A percentile compares a stretch with the other conserved stretches of the same genome.
phyloP scores from a whole-genome alignment of 306 rosid species.

The Coriaria nepalensis region DNA sequence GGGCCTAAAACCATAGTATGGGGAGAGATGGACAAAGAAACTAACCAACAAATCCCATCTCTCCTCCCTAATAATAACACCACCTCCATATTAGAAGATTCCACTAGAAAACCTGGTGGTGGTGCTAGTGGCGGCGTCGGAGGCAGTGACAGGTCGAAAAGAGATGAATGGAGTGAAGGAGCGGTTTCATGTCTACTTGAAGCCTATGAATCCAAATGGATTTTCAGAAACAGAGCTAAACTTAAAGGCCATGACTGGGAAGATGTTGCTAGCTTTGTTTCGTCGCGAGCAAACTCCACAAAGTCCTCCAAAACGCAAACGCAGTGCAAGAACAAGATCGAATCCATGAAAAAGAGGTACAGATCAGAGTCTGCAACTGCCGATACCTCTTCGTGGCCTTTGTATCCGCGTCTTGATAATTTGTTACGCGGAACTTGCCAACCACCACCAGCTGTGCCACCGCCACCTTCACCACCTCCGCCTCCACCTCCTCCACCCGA shows the following conservation, averaged over 20 bases:
- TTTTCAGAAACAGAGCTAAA: slow-evolving; percentile 74
- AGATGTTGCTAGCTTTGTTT: slow-evolving; percentile 63
- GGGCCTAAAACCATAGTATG: slow-evolving; percentile 7
- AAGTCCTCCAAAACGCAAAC: slow-evolving; percentile 79
- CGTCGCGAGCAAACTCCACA: slow-evolving; percentile 43
- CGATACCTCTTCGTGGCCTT: slow-evolving; percentile 72
- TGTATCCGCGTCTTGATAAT: slow-evolving; percentile 62
- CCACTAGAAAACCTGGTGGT: slow-evolving; percentile 29
- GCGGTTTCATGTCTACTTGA: slow-evolving; percentile 81
- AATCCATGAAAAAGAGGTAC: slow-evolving; percentile 92
- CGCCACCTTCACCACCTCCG: not conserved
- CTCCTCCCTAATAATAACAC: slow-evolving; percentile 26
- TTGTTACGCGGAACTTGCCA: slow-evolving; percentile 45
- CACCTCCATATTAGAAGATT: slow-evolving; percentile 25
- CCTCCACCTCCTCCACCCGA: not conserved
- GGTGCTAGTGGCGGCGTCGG: slow-evolving; percentile 3
- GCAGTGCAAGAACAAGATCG: slow-evolving; percentile 97
- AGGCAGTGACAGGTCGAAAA: slow-evolving; percentile 35
- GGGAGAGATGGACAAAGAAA: slow-evolving; percentile 45
- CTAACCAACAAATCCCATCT: slow-evolving; percentile 33
- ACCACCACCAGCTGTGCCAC: not conserved
- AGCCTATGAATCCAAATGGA: slow-evolving; percentile 79
- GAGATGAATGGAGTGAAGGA: slow-evolving; percentile 99
- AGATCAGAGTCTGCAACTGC: slow-evolving; percentile 65
- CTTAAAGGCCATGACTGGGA: slow-evolving; percentile 98